These are phyloP conservation scores for Clonostachys sp. DNA, from an alignment of 2,329 filamentous ascomycete species.

Conservation along the genomic window DNA sequence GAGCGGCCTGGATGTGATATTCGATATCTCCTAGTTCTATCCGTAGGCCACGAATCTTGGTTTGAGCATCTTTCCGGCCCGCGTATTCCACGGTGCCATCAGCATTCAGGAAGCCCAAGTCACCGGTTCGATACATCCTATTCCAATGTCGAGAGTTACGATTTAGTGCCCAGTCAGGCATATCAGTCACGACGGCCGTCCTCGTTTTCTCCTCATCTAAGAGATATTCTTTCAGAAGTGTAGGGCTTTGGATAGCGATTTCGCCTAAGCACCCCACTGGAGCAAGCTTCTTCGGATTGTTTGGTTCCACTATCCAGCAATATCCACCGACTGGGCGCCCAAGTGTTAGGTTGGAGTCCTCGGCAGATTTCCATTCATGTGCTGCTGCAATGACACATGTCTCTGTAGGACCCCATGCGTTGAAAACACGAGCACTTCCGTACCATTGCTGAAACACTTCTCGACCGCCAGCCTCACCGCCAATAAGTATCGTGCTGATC, in stretches of 20 bases:
- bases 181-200: slow-evolving; percentile 10
- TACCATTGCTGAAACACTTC: slow-evolving; percentile 5
- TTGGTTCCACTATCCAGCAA: slow-evolving; percentile 1
- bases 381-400: slow-evolving; percentile 2
- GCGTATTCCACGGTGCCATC: slow-evolving; percentile 32
- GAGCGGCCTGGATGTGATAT: background rate
- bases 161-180: background rate
- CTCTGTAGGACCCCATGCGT: slow-evolving; percentile 5
- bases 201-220: slow-evolving; percentile 35
- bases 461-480: slow-evolving; percentile 3
- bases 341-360: background rate
- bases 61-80: slow-evolving; percentile 48
- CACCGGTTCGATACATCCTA: slow-evolving; percentile 5
- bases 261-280: slow-evolving; percentile 20
- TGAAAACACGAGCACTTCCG: slow-evolving; percentile 1
- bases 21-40: slow-evolving; percentile 32
- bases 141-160: background rate
- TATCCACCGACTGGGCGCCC: background rate
- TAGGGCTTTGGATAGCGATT: slow-evolving; percentile 28
- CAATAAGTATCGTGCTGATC: slow-evolving; percentile 2
- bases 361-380: background rate
- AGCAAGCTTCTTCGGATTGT: background rate
- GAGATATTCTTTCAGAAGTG: slow-evolving; percentile 42
- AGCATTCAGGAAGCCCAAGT: slow-evolving; percentile 5
- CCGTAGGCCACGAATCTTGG: slow-evolving; percentile 50